phyloP scores from a whole-genome alignment of 331 rosid genomes.

The Dryas integrifolia region DNA sequence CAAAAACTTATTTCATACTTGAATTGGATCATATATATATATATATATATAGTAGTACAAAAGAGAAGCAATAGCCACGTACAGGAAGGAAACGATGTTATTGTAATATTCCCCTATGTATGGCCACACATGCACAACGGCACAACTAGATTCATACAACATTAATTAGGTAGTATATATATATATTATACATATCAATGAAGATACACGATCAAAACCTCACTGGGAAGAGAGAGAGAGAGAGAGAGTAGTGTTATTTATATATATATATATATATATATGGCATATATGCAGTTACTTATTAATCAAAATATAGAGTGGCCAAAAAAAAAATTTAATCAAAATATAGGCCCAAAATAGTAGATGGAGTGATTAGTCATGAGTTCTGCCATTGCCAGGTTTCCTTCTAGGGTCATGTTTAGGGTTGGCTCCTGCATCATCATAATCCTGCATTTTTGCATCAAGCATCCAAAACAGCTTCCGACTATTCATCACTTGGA shows the following conservation, averaged over 20 bases:
- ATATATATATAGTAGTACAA: not conserved
- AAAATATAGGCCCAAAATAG: no score
- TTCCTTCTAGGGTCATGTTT: constrained; percentile 59
- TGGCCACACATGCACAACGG: not conserved
- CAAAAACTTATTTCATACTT: constrained; percentile 31
- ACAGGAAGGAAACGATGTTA: constrained; percentile 6
- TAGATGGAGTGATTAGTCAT: constrained; percentile 20
- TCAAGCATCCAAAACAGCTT: constrained; percentile 43
- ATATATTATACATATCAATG: constrained; percentile 13
- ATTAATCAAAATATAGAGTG: no score
- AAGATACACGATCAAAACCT: constrained; percentile 34
- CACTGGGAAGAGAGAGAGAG: constrained; percentile 14
- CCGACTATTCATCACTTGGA: constrained; percentile 44
- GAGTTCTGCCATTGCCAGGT: constrained; percentile 59
- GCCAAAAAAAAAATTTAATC: no score
- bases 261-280: no score
- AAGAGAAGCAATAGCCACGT: constrained; percentile 9
- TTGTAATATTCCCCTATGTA: not conserved
- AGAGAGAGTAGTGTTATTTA: constrained; percentile 19
- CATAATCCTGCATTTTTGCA: constrained; percentile 60
- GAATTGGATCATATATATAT: not conserved
- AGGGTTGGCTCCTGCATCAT: constrained; percentile 57
- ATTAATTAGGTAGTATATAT: not conserved
- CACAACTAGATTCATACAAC: not conserved
- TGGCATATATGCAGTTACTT: no score